Percentiles rank a stretch among this genome's conserved stretches.
Evolutionary conservation across 371 early-diverging fungal species (phyloP).

Genomic region (Mortierella sp.): DNA sequence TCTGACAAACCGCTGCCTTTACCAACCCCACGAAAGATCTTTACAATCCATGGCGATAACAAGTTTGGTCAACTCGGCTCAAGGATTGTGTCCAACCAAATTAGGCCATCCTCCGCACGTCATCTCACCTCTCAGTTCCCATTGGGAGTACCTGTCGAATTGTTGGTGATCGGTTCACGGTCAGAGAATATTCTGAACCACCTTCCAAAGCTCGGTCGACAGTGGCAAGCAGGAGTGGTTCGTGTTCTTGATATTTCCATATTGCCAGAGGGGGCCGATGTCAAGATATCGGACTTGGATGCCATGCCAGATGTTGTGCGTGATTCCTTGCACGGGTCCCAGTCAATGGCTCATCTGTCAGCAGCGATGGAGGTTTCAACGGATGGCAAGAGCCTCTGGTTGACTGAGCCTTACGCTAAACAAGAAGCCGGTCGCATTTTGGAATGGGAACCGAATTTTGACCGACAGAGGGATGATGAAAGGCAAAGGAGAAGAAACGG

Average conservation of each 20-base stretch:
- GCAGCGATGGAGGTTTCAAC: slow-evolving; percentile 41
- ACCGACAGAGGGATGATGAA: not conserved
- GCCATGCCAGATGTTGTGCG: slow-evolving; percentile 14
- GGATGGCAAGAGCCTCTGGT: slow-evolving; percentile 35
- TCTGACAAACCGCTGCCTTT: not conserved
- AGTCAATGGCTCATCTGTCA: slow-evolving; percentile 45
- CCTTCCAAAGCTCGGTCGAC: slow-evolving; percentile 27
- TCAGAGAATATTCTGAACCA: slow-evolving; percentile 27
- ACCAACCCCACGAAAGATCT: slow-evolving; percentile 14
- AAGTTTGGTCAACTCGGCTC: slow-evolving; percentile 48
- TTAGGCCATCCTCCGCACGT: not conserved
- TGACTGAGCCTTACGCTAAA: slow-evolving; percentile 41
- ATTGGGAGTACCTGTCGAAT: slow-evolving; percentile 3
- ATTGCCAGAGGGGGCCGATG: slow-evolving; percentile 13
- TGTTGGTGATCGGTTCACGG: slow-evolving; percentile 37
- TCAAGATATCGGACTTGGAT: slow-evolving; percentile 19
- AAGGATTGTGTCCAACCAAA: slow-evolving; percentile 1
- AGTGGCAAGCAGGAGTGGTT: slow-evolving; percentile 47
- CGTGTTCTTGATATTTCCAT: slow-evolving; percentile 26
- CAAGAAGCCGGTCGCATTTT: slow-evolving; percentile 31
- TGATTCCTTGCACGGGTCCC: slow-evolving; percentile 33
- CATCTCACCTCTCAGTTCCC: not conserved
- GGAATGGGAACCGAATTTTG: slow-evolving; percentile 39
- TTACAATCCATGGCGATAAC: slow-evolving; percentile 39
- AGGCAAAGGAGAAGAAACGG: not conserved